Evolutionary conservation across 768 basidiomycete species (phyloP).

Genomic region (Phanerochaete sordida): DNA sequence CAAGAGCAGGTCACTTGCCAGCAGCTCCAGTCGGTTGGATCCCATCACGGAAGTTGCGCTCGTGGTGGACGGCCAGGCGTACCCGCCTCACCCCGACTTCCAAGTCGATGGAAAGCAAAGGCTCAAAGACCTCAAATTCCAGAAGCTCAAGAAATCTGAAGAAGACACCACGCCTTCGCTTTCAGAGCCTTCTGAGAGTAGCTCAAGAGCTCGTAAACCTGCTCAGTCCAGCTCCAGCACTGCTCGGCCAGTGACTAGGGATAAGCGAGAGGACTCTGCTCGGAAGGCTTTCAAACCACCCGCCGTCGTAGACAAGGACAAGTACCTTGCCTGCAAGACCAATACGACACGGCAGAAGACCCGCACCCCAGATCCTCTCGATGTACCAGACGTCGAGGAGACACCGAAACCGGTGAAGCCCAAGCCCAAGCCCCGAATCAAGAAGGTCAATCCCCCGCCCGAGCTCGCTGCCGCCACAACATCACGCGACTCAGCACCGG

Average conservation of each 20-base stretch:
- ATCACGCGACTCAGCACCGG: neutral
- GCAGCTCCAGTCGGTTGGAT: neutral
- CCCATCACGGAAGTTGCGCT: slow-evolving; percentile 8
- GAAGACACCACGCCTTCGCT: neutral
- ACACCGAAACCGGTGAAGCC: neutral
- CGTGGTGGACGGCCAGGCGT: slow-evolving; percentile 10
- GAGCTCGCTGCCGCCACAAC: neutral
- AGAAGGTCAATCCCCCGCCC: neutral
- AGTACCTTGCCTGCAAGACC: neutral
- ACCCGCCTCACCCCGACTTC: slow-evolving; percentile 7
- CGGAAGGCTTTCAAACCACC: neutral
- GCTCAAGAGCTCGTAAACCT: neutral
- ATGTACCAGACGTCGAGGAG: neutral
- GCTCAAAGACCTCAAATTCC: slow-evolving; percentile 10
- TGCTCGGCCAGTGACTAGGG: neutral
- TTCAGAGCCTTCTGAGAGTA: neutral
- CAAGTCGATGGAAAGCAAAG: neutral
- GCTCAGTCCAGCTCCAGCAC: neutral
- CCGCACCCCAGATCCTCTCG: neutral
- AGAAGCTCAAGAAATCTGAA: slow-evolving; percentile 15
- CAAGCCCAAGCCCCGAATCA: neutral
- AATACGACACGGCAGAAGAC: neutral
- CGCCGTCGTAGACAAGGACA: neutral
- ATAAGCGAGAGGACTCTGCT: neutral
- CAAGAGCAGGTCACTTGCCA: neutral